phyloP scores from a whole-genome alignment of 805 yeast species.

The Cyberlindnera lachancei region DNA sequence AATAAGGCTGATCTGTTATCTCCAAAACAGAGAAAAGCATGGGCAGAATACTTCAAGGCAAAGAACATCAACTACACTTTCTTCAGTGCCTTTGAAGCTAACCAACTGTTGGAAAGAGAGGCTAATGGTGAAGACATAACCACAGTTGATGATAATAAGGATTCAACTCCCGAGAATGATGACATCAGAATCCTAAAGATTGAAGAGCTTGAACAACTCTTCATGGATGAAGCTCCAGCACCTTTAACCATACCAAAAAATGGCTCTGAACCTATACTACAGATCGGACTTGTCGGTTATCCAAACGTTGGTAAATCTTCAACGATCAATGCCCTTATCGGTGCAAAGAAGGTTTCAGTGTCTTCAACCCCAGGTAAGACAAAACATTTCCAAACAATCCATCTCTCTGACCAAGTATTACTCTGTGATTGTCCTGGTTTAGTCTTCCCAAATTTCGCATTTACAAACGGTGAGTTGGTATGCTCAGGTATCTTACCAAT shows the following conservation, averaged over 20 bases:
- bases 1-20: conserved; percentile 91
- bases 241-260: conserved; percentile 47
- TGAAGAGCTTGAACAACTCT: conserved; percentile 77
- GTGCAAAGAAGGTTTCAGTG: conserved; percentile 96
- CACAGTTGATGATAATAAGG: conserved; percentile 19
- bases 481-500: conserved; percentile 98
- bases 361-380: conserved; percentile 99
- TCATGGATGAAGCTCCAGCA: conserved; percentile 71
- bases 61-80: conserved; percentile 77
- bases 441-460: conserved; percentile 96
- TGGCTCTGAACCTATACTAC: conserved; percentile 57
- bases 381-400: conserved; percentile 95
- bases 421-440: conserved; percentile 99
- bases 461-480: conserved; percentile 92
- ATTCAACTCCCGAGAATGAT: conserved; percentile 32
- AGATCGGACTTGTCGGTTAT: conserved; percentile 95
- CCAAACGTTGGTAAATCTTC: conserved; percentile 97
- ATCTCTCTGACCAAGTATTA: conserved; percentile 71
- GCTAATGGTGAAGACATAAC: conserved; percentile 28
- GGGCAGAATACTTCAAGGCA: conserved; percentile 79
- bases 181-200: conserved; percentile 68
- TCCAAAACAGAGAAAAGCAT: conserved; percentile 63
- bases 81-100: conserved; percentile 86
- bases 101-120: conserved; percentile 63
- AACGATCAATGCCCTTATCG: conserved; percentile 94